These are phyloP conservation scores for Eutrema heterophyllum DNA, from an alignment of 345 rosid genomes.

Conservation along the genomic window DNA sequence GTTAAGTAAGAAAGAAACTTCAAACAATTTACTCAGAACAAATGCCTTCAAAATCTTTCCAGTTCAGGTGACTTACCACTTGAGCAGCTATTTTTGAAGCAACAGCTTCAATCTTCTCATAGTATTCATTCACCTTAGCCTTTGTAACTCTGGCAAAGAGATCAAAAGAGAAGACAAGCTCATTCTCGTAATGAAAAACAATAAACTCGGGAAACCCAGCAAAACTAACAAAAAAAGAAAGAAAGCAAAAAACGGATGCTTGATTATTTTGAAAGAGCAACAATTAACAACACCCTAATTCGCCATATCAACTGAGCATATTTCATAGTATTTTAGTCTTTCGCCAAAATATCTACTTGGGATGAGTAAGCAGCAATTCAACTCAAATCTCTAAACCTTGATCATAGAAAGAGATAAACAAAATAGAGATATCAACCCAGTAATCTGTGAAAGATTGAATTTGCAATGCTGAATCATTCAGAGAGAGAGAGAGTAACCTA, in stretches of 20 bases:
- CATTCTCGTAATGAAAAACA: not conserved
- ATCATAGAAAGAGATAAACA: too few relatives aligned
- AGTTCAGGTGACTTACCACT: conserved; percentile 38
- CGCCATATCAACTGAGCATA: not conserved
- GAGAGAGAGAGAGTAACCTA: conserved; percentile 34
- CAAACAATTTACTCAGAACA: not conserved
- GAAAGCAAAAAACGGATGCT: too few relatives aligned
- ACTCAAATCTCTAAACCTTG: too few relatives aligned
- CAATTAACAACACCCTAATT: not conserved
- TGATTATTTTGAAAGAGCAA: too few relatives aligned
- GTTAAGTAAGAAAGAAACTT: not conserved
- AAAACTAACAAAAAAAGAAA: too few relatives aligned
- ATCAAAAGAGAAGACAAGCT: conserved; percentile 1
- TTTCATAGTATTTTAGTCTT: not conserved
- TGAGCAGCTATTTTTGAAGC: conserved; percentile 54
- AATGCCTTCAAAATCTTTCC: not conserved
- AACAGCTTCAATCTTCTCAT: conserved; percentile 70
- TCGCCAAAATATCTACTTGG: not conserved
- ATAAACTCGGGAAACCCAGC: not conserved
- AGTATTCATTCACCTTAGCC: conserved; percentile 69
- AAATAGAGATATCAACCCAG: not conserved
- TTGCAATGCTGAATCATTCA: not conserved
- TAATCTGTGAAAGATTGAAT: not conserved
- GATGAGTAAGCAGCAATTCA: not conserved
- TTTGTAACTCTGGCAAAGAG: conserved; percentile 53